These are phyloP conservation scores for Lactarius hatsudake DNA, from an alignment of 768 basidiomycete genomes.

Conservation along the genomic window DNA sequence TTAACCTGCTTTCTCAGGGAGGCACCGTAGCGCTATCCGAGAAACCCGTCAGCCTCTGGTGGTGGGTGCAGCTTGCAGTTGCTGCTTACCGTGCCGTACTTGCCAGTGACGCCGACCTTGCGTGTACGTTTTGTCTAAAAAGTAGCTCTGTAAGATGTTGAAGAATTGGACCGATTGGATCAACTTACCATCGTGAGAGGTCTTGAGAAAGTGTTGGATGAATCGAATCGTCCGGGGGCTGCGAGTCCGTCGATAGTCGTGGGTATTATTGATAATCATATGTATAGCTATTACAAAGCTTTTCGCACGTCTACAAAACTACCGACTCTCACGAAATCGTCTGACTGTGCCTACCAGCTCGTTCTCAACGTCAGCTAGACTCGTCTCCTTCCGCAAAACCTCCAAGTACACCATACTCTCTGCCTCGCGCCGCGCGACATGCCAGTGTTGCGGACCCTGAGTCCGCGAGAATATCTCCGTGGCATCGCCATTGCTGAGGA, in stretches of 20 bases:
- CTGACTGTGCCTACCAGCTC: constrained; percentile 53
- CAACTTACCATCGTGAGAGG: constrained; percentile 22
- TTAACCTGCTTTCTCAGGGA: constrained; percentile 99
- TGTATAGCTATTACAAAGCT: constrained; percentile 17
- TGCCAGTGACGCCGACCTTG: constrained; percentile 99
- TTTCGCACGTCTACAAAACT: constrained; percentile 12
- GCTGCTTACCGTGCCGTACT: constrained; percentile 96
- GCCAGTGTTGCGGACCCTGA: constrained; percentile 79
- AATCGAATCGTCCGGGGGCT: background rate
- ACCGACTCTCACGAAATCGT: constrained; percentile 32
- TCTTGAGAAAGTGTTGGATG: constrained; percentile 11
- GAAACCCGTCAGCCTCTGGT: constrained; percentile 11
- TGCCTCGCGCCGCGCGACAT: constrained; percentile 55
- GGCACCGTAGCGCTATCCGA: constrained; percentile 90
- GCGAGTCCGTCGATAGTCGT: constrained; percentile 11
- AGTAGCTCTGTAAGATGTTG: background rate
- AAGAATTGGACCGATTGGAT: no score
- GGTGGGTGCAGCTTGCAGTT: constrained; percentile 12
- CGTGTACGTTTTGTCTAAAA: constrained; percentile 92
- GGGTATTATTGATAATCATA: constrained; percentile 15
- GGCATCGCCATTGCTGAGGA: constrained; percentile 53
- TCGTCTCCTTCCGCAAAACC: constrained; percentile 77
- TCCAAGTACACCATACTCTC: constrained; percentile 65
- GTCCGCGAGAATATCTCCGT: constrained; percentile 77
- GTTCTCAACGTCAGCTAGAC: constrained; percentile 81